These are phyloP conservation scores for Mentha longifolia DNA, from an alignment of 257 asterid species.

Conservation along the genomic window DNA sequence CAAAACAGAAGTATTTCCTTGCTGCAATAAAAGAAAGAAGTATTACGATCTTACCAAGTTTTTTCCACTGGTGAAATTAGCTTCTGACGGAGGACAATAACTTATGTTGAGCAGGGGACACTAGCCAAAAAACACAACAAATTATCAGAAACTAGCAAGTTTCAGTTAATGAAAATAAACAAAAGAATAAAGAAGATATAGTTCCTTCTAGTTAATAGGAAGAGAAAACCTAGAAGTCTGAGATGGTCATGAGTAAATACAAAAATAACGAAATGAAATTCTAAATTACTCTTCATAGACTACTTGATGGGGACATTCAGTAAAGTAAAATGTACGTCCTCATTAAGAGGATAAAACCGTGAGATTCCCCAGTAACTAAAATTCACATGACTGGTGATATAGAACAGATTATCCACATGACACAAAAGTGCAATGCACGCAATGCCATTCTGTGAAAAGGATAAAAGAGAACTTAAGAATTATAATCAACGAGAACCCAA, in stretches of 20 bases:
- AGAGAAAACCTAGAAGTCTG: slow-evolving; percentile 14
- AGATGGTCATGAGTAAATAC: background rate
- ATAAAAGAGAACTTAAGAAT: background rate
- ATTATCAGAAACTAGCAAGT: slow-evolving; percentile 32
- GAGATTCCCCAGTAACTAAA: slow-evolving; percentile 14
- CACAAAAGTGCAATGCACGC: slow-evolving; percentile 17
- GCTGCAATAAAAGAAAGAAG: no score
- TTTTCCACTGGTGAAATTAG: slow-evolving; percentile 51
- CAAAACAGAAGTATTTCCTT: no score
- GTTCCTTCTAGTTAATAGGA: background rate
- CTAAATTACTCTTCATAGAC: background rate
- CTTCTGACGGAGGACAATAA: slow-evolving; percentile 78
- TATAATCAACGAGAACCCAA: slow-evolving; percentile 17
- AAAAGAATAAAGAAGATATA: background rate
- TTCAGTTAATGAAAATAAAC: background rate
- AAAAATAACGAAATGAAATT: background rate
- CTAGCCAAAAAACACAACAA: slow-evolving; percentile 42
- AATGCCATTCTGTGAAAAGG: background rate
- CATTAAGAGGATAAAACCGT: background rate
- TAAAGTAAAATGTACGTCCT: slow-evolving; percentile 18
- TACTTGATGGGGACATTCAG: slow-evolving; percentile 13
- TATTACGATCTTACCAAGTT: slow-evolving; percentile 51
- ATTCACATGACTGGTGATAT: slow-evolving; percentile 23
- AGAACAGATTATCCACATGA: slow-evolving; percentile 30
- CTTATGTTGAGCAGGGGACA: slow-evolving; percentile 84